These are phyloP conservation scores for Kurtzmaniella quercitrusa DNA, from an alignment of 1,139 yeast genomes.

Conservation along the genomic window DNA sequence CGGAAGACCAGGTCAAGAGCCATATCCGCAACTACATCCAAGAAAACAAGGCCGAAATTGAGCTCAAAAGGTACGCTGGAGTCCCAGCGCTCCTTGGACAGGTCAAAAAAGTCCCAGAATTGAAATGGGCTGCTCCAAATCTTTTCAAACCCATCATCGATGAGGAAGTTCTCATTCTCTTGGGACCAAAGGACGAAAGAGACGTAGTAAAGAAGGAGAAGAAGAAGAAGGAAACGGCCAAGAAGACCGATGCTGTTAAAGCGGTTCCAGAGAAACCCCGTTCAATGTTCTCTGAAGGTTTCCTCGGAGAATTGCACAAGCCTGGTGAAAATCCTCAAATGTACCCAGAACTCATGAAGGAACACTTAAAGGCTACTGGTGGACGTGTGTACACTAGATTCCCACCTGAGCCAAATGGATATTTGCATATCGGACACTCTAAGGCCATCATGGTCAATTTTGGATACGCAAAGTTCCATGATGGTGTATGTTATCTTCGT, in stretches of 20 bases:
- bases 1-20: constrained; percentile 57
- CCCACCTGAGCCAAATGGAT: constrained; percentile 99
- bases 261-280: constrained; percentile 35
- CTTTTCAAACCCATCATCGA: constrained; percentile 85
- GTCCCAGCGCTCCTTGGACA: constrained; percentile 76
- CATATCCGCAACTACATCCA: constrained; percentile 59
- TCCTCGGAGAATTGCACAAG: constrained; percentile 89
- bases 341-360: constrained; percentile 76
- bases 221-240: constrained; percentile 36
- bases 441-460: constrained; percentile 97
- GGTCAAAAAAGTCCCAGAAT: constrained; percentile 63
- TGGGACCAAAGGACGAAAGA: constrained; percentile 96
- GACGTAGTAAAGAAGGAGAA: constrained; percentile 80
- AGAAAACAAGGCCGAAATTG: constrained; percentile 53
- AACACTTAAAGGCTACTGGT: constrained; percentile 70
- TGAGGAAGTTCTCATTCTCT: constrained; percentile 56
- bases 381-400: constrained; percentile 90
- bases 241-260: constrained; percentile 21
- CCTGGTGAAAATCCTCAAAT: constrained; percentile 94
- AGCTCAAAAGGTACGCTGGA: constrained; percentile 67
- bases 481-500: constrained; percentile 86
- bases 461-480: constrained; percentile 83
- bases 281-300: constrained; percentile 94
- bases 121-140: constrained; percentile 92
- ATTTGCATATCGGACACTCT: constrained; percentile 94